These are phyloP conservation scores for Elsinoe batatas DNA, from an alignment of 2,329 filamentous ascomycete species.

Conservation along the genomic window DNA sequence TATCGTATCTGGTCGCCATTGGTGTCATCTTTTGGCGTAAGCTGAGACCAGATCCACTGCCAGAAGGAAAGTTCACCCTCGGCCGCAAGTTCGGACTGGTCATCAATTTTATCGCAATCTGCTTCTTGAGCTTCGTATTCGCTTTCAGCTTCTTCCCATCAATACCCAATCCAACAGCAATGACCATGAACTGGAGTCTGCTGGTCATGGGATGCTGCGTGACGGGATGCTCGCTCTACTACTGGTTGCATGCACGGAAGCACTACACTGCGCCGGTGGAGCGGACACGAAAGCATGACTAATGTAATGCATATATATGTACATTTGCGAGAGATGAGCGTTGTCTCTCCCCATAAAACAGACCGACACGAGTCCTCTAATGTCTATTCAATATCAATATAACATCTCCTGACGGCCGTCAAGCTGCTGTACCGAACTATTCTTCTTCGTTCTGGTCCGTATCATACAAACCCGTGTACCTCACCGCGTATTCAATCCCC, in stretches of 20 bases:
- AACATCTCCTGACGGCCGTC: neutral
- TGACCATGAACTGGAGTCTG: conserved; percentile 13
- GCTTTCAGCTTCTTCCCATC: conserved; percentile 41
- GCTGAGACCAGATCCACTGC: neutral
- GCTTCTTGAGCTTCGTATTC: conserved; percentile 38
- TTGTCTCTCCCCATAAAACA: neutral
- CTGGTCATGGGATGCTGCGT: conserved; percentile 1
- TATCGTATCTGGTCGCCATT: conserved; percentile 32
- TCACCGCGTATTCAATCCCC: conserved; percentile 41
- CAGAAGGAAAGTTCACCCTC: conserved; percentile 13
- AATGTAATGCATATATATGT: neutral
- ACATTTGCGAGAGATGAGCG: neutral
- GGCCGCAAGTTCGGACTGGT: conserved; percentile 29
- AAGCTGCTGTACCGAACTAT: neutral
- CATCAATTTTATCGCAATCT: conserved; percentile 28
- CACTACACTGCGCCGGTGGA: conserved; percentile 9
- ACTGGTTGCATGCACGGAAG: conserved; percentile 1
- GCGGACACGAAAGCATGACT: conserved; percentile 12
- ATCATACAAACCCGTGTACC: conserved; percentile 16
- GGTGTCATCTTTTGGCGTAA: conserved; percentile 23
- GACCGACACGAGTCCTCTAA: neutral
- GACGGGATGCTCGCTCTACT: conserved; percentile 5
- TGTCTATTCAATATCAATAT: neutral
- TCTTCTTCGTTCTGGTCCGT: neutral
- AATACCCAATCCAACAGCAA: neutral